These are phyloP conservation scores for Diplodia mutila DNA, from an alignment of 2,329 filamentous ascomycete species.

Conservation along the genomic window DNA sequence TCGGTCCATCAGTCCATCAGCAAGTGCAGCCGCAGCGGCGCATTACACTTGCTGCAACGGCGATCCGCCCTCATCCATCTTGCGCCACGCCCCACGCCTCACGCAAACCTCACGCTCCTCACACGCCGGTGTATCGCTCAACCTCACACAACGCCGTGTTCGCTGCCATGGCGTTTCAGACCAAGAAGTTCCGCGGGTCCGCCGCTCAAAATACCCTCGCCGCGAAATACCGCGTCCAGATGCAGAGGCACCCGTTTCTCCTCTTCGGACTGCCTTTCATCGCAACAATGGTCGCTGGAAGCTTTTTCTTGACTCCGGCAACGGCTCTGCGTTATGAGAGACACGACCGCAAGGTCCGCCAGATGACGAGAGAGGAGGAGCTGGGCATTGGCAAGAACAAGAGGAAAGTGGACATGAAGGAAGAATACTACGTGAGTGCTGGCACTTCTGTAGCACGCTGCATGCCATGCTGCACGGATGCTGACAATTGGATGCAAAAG, in stretches of 20 bases:
- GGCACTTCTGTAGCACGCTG: not conserved
- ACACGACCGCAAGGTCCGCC: conserved; percentile 85
- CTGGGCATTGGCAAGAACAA: conserved; percentile 74
- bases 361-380: conserved; percentile 83
- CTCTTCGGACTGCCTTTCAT: conserved; percentile 95
- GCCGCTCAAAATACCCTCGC: conserved; percentile 69
- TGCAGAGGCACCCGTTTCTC: conserved; percentile 82
- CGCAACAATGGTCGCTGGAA: conserved; percentile 83
- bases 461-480: not conserved
- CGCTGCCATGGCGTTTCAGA: conserved; percentile 35
- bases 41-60: not conserved
- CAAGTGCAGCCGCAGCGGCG: not conserved
- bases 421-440: conserved; percentile 79
- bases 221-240: conserved; percentile 72
- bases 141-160: no score
- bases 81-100: not conserved
- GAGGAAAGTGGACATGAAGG: conserved; percentile 76
- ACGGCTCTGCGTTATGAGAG: conserved; percentile 93
- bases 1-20: not conserved
- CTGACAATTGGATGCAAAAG: conserved; percentile 50
- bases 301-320: conserved; percentile 91
- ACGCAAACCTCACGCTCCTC: not conserved
- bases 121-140: no score
- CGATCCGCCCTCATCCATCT: conserved; percentile 5
- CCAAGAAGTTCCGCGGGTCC: conserved; percentile 42